phyloP scores from a whole-genome alignment of 2,329 filamentous ascomycete species.

The Ceratocystis variospora region DNA sequence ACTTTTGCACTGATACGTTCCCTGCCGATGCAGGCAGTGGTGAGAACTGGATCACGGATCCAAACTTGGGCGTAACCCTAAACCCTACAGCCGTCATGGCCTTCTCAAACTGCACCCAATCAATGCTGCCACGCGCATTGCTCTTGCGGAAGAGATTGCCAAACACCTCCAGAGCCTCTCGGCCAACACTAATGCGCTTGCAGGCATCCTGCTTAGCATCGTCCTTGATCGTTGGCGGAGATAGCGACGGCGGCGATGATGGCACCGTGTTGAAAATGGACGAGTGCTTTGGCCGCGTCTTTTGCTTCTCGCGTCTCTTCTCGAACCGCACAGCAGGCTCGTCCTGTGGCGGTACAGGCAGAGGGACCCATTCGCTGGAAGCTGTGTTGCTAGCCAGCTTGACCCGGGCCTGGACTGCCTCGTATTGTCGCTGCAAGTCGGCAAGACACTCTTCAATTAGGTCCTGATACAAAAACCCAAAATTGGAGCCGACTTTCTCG shows the following conservation, averaged over 20 bases:
- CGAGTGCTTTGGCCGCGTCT: constrained; percentile 30
- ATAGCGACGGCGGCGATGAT: neutral
- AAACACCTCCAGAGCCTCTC: constrained; percentile 29
- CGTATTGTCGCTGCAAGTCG: constrained; percentile 25
- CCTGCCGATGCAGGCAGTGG: constrained; percentile 22
- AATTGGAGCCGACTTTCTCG: constrained; percentile 28
- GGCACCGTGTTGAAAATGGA: constrained; percentile 26
- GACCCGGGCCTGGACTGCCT: constrained; percentile 18
- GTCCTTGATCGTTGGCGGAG: neutral
- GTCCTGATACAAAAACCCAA: constrained; percentile 33
- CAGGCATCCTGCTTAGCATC: neutral
- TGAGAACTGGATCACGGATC: constrained; percentile 31
- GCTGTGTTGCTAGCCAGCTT: constrained; percentile 21
- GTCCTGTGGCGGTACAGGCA: constrained; percentile 20
- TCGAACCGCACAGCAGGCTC: constrained; percentile 24
- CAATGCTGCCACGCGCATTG: constrained; percentile 24
- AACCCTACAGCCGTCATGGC: constrained; percentile 33
- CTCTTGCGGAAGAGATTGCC: constrained; percentile 26
- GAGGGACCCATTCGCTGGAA: constrained; percentile 19
- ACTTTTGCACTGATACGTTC: constrained; percentile 21
- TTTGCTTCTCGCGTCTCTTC: constrained; percentile 31
- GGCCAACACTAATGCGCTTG: constrained; percentile 28
- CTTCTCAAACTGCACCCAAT: constrained; percentile 29
- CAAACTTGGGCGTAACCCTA: constrained; percentile 29
- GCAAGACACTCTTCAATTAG: constrained; percentile 29